Conservation (phyloP, 371 early-diverging fungal genomes). For the Mucor indicus region DNA sequence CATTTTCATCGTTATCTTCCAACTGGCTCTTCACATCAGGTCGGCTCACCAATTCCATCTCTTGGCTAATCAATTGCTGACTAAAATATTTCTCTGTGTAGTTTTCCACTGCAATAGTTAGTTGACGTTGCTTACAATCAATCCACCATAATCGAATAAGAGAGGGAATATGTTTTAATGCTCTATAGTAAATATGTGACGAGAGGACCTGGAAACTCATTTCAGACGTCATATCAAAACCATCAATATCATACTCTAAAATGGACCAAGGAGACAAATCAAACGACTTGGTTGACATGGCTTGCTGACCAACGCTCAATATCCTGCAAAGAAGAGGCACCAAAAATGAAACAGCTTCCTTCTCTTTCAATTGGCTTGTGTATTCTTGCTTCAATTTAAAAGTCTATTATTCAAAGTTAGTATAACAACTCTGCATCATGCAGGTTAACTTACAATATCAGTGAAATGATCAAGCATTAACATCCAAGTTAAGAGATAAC, state of each 20-base stretch:
- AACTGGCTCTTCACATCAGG: constrained; percentile 46
- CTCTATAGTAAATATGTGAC: constrained; percentile 70
- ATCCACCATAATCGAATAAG: constrained; percentile 79
- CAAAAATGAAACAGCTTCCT: constrained; percentile 48
- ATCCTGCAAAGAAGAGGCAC: constrained; percentile 63
- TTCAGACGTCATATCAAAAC: constrained; percentile 54
- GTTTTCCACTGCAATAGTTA: constrained; percentile 71
- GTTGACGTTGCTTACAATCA: constrained; percentile 76
- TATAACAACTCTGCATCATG: not conserved
- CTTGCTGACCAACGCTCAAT: constrained; percentile 59
- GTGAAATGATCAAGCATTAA: constrained; percentile 73
- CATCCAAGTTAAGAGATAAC: constrained; percentile 74
- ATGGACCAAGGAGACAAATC: constrained; percentile 75
- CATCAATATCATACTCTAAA: constrained; percentile 59
- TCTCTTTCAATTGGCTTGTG: constrained; percentile 60
- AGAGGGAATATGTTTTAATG: constrained; percentile 68
- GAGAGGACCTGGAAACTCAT: constrained; percentile 65
- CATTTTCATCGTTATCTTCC: constrained; percentile 50
- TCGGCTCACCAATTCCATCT: constrained; percentile 54
- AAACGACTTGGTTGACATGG: constrained; percentile 46
- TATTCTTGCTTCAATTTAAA: constrained; percentile 70
- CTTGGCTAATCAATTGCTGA: constrained; percentile 62
- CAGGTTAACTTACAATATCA: constrained; percentile 63
- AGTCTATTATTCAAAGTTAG: constrained; percentile 47
- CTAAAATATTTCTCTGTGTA: constrained; percentile 75